These are phyloP conservation scores for Apophysomyces ossiformis DNA, from an alignment of 371 early-diverging fungal species.

Conservation along the genomic window DNA sequence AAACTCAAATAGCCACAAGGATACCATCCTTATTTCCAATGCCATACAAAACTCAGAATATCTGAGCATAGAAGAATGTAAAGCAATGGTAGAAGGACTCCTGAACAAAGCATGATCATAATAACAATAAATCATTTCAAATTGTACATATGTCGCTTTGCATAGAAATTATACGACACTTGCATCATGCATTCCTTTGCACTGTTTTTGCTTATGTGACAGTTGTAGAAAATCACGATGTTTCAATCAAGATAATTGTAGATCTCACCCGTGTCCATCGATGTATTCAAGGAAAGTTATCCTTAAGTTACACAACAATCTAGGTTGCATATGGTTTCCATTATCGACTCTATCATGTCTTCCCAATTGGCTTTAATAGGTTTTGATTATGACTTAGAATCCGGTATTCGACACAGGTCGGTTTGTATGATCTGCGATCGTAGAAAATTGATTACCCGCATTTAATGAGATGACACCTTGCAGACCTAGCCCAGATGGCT, in stretches of 20 bases:
- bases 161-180: no score
- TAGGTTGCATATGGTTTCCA: no score
- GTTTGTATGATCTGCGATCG: constrained; percentile 18
- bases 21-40: constrained; percentile 71
- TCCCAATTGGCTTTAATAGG: no score
- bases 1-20: constrained; percentile 61
- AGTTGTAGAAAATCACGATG: no score
- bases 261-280: no score
- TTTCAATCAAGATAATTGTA: no score
- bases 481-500: constrained; percentile 10
- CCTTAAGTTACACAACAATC: no score
- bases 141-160: constrained; percentile 1
- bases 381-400: background rate
- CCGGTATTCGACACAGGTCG: constrained; percentile 3
- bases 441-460: constrained; percentile 19
- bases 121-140: background rate
- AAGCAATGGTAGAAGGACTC: constrained; percentile 69
- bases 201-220: no score
- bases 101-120: constrained; percentile 35
- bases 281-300: no score
- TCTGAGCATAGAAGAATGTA: constrained; percentile 62
- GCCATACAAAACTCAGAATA: constrained; percentile 80
- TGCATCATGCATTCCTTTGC: no score
- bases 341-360: no score
- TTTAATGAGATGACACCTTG: constrained; percentile 23